phyloP scores from a whole-genome alignment of 345 rosid species.

The Gynandropsis gynandra region DNA sequence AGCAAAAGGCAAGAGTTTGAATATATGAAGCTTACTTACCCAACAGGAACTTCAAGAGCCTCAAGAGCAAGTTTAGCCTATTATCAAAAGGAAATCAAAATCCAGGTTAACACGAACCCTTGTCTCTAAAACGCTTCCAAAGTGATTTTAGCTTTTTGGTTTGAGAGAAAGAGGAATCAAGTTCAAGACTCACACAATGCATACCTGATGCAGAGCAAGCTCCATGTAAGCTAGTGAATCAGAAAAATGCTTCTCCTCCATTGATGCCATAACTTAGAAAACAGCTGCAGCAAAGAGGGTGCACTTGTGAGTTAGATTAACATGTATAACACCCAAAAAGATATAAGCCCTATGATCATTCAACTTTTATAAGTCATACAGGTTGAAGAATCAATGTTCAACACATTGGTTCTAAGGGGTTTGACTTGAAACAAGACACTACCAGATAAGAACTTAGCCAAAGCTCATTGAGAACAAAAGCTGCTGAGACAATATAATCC shows the following conservation, averaged over 20 bases:
- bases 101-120: neutral
- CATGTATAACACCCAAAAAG: no score
- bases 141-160: neutral
- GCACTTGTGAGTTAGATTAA: no score
- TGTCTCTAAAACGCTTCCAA: neutral
- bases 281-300: no score
- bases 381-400: no score
- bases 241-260: constrained; percentile 12
- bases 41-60: constrained; percentile 77
- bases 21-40: constrained; percentile 39
- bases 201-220: constrained; percentile 53
- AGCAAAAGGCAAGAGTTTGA: neutral
- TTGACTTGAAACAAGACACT: no score
- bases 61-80: constrained; percentile 77
- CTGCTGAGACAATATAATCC: no score
- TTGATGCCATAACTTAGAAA: constrained; percentile 27
- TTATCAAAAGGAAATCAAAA: constrained; percentile 2
- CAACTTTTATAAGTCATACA: no score
- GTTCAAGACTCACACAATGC: neutral
- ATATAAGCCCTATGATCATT: no score
- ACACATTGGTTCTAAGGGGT: no score
- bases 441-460: no score
- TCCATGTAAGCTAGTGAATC: constrained; percentile 37
- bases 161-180: neutral
- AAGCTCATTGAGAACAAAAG: no score